A percentile compares a stretch with the other conserved stretches of the same genome.
phyloP scores from a whole-genome alignment of 306 rosid species.

The Glycine soja region DNA sequence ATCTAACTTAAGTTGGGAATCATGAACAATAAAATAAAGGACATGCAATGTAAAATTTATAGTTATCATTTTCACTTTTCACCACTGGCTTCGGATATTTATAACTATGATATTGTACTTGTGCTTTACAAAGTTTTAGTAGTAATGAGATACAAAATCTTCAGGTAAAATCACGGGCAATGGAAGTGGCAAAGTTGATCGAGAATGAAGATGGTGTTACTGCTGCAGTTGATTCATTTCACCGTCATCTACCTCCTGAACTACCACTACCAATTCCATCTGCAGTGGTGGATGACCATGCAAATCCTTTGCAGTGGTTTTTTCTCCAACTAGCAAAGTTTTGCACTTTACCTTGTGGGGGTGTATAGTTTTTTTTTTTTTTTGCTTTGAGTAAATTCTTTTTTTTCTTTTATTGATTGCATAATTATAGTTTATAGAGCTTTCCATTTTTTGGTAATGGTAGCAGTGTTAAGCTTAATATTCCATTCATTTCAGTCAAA shows the following conservation, averaged over 20 bases:
- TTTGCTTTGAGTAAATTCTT: neutral
- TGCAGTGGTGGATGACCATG: slow-evolving; percentile 53
- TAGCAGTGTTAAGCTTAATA: slow-evolving; percentile 35
- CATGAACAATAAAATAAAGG: neutral
- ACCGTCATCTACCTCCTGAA: slow-evolving; percentile 73
- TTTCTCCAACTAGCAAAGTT: slow-evolving; percentile 60
- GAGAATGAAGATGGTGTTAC: slow-evolving; percentile 86
- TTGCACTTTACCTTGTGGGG: slow-evolving; percentile 72
- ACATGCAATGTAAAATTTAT: too few relatives aligned
- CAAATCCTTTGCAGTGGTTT: slow-evolving; percentile 66
- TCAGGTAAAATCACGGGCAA: slow-evolving; percentile 73
- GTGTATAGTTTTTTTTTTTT: slow-evolving; percentile 45
- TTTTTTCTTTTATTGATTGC: slow-evolving; percentile 32
- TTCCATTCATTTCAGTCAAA: slow-evolving; percentile 60
- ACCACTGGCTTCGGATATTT: neutral
- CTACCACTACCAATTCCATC: slow-evolving; percentile 68
- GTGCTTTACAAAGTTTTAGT: neutral
- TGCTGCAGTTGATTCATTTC: slow-evolving; percentile 82
- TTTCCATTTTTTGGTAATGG: slow-evolving; percentile 5
- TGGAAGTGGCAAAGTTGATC: slow-evolving; percentile 67
- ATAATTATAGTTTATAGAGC: neutral
- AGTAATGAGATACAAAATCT: slow-evolving; percentile 17
- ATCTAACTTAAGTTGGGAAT: neutral
- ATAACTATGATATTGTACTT: neutral
- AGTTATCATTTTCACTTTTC: neutral